These are phyloP conservation scores for Rhododendron griersonianum DNA, from an alignment of 148 eudicot genomes.

Conservation along the genomic window DNA sequence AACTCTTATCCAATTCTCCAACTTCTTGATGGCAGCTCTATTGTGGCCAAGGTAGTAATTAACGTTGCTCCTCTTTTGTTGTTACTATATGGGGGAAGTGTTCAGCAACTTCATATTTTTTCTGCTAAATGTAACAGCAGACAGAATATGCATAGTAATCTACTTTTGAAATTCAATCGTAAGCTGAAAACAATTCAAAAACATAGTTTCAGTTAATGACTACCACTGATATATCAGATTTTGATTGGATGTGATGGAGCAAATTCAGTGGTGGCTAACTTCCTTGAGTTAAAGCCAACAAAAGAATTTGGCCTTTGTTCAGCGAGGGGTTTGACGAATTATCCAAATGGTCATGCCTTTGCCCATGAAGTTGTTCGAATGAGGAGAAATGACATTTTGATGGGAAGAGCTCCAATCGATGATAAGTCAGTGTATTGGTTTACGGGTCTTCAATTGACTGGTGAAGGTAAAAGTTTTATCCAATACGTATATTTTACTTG, in stretches of 20 bases:
- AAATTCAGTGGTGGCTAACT: constrained; percentile 38
- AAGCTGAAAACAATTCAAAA: not conserved
- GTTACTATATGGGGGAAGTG: not conserved
- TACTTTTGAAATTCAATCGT: not conserved
- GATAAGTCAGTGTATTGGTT: constrained; percentile 45
- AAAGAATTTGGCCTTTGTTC: constrained; percentile 22
- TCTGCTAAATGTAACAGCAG: not conserved
- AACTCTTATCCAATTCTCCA: constrained; percentile 32
- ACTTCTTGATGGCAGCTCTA: constrained; percentile 36
- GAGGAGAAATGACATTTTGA: constrained; percentile 15
- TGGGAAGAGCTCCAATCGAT: constrained; percentile 39
- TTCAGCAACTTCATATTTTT: not conserved
- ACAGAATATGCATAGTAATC: not conserved
- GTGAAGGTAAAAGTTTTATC: not conserved
- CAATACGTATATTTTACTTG: not conserved
- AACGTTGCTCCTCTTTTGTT: not conserved
- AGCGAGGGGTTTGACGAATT: constrained; percentile 37
- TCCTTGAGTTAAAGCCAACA: constrained; percentile 33
- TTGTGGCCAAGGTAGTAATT: constrained; percentile 35
- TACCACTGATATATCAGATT: constrained; percentile 18
- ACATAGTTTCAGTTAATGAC: not conserved
- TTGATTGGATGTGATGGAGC: constrained; percentile 57
- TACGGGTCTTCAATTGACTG: constrained; percentile 3
- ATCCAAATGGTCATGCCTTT: constrained; percentile 42
- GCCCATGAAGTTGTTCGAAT: constrained; percentile 30